Conservation (phyloP, 1,139 yeast genomes). For the Saccharomyces hybrid region DNA sequence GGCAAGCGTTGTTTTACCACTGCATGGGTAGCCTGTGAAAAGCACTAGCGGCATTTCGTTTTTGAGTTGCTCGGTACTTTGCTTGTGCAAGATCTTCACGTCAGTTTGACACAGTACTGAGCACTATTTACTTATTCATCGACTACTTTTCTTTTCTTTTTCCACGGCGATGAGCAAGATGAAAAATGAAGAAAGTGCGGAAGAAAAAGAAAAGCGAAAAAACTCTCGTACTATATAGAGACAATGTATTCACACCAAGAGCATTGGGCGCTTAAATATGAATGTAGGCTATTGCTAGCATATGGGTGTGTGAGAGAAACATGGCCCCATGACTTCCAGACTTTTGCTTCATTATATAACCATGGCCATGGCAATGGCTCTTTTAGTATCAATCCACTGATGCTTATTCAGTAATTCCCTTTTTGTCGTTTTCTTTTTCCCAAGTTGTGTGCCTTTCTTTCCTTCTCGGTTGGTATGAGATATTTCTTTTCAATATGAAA, state of each 20-base stretch:
- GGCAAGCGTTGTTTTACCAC: slow-evolving; percentile 81
- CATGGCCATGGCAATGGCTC: no score
- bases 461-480: background rate
- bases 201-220: background rate
- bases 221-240: background rate
- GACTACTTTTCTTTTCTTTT: background rate
- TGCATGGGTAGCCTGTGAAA: slow-evolving; percentile 76
- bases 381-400: no score
- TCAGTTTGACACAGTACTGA: background rate
- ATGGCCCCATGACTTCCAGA: background rate
- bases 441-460: background rate
- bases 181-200: background rate
- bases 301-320: background rate
- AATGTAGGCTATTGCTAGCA: background rate
- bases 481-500: background rate
- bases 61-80: background rate
- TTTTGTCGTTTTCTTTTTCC: background rate
- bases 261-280: background rate
- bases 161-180: background rate
- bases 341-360: background rate
- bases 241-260: background rate
- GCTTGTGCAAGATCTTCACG: background rate
- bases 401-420: background rate
- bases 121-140: background rate
- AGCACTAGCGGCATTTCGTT: slow-evolving; percentile 70